Conservation (phyloP, 495 filamentous ascomycete genomes). For the Chaetomium fimeti region DNA sequence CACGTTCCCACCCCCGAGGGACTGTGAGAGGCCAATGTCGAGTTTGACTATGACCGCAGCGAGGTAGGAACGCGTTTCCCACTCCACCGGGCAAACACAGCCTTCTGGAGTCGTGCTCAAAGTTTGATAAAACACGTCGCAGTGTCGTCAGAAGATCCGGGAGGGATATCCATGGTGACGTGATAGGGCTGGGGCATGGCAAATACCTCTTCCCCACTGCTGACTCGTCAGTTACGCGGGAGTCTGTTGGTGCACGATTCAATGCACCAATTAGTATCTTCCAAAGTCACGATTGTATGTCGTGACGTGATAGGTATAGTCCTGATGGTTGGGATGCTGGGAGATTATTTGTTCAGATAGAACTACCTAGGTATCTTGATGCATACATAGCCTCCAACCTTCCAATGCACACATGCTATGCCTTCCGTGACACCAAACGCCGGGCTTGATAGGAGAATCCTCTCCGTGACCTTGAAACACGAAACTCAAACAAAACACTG, state of each 20-base stretch:
- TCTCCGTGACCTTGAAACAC: not conserved
- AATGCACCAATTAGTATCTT: not conserved
- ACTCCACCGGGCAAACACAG: not conserved
- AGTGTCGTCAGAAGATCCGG: not conserved
- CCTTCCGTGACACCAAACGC: not conserved
- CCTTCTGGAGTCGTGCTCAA: not conserved
- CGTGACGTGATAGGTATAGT: too few species aligned
- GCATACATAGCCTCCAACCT: not conserved
- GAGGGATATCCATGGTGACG: too few species aligned
- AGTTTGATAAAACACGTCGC: not conserved
- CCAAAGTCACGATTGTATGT: too few species aligned
- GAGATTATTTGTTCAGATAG: too few species aligned
- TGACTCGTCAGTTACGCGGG: slow-evolving; percentile 9
- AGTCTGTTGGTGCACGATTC: not conserved
- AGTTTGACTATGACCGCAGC: not conserved
- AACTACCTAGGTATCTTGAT: slow-evolving; percentile 1
- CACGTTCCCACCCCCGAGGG: not conserved
- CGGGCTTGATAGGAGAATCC: not conserved
- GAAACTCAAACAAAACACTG: not conserved
- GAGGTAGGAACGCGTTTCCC: not conserved
- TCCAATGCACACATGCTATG: not conserved
- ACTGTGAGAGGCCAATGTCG: not conserved
- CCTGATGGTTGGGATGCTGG: too few species aligned
- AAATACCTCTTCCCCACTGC: not conserved
- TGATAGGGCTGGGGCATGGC: not conserved